Conservation (phyloP, 1,284 basidiomycete genomes). For the Ustilago cynodontis region DNA sequence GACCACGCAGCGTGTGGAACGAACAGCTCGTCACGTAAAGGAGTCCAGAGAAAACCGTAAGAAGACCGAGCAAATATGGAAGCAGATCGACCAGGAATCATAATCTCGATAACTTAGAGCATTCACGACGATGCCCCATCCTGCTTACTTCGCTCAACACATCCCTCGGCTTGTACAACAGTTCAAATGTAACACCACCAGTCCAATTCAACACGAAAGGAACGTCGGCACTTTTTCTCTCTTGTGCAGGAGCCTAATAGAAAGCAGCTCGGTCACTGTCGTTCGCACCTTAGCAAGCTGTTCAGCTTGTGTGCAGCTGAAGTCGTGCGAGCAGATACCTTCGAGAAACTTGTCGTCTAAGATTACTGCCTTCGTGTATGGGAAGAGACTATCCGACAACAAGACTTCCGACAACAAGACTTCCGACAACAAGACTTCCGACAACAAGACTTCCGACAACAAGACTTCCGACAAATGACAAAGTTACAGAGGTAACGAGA, state of each 20-base stretch:
- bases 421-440: too few relatives aligned
- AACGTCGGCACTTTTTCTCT: not conserved
- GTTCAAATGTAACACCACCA: slow-evolving; percentile 15
- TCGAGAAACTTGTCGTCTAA: not conserved
- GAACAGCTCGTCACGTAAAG: slow-evolving; percentile 39
- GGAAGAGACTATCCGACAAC: not conserved
- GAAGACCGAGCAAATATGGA: slow-evolving; percentile 54
- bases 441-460: not conserved
- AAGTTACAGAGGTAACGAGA: not conserved
- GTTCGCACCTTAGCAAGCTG: not conserved
- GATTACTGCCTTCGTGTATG: slow-evolving; percentile 6
- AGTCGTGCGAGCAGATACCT: too few relatives aligned
- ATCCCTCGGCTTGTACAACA: slow-evolving; percentile 13
- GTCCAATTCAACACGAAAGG: not conserved
- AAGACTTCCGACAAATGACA: not conserved
- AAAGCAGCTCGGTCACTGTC: not conserved
- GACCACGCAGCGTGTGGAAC: slow-evolving; percentile 31
- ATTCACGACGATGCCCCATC: not conserved
- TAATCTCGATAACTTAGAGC: not conserved
- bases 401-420: not conserved
- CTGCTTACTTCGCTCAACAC: not conserved
- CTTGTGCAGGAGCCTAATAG: too few relatives aligned
- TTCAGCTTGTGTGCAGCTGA: too few relatives aligned
- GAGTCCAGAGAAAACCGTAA: slow-evolving; percentile 41
- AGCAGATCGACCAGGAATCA: slow-evolving; percentile 50